A percentile compares a stretch with the other conserved stretches of the same genome.
Evolutionary conservation across 148 eudicot genomes (phyloP).

Genomic region (Rhododendron simsii): DNA sequence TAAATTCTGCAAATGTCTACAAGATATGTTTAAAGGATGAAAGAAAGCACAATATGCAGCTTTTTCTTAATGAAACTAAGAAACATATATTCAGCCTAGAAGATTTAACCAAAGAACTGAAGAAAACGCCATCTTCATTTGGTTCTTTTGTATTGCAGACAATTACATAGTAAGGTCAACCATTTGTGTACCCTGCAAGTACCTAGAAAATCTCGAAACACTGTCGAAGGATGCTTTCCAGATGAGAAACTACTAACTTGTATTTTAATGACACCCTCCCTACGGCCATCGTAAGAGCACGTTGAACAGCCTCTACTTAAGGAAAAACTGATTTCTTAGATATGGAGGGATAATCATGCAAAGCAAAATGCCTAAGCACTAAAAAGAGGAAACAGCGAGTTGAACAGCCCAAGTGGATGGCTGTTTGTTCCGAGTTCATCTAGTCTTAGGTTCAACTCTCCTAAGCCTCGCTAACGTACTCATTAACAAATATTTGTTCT

Average conservation of each 20-base stretch:
- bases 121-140: background rate
- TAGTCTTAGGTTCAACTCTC: background rate
- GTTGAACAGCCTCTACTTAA: background rate
- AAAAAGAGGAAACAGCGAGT: background rate
- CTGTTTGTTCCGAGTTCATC: background rate
- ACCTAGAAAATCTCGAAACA: background rate
- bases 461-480: background rate
- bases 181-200: background rate
- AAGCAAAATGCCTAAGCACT: background rate
- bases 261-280: background rate
- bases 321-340: background rate
- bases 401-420: background rate
- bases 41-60: background rate
- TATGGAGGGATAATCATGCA: background rate
- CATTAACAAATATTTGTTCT: background rate
- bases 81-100: background rate
- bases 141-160: background rate
- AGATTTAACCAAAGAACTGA: background rate
- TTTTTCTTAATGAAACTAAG: background rate
- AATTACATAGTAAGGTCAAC: background rate
- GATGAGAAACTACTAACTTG: background rate
- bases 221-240: background rate
- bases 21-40: background rate
- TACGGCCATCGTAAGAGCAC: background rate
- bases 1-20: background rate